Evolutionary conservation across 306 rosid genomes (phyloP).

Genomic region (Prunus mongolica): DNA sequence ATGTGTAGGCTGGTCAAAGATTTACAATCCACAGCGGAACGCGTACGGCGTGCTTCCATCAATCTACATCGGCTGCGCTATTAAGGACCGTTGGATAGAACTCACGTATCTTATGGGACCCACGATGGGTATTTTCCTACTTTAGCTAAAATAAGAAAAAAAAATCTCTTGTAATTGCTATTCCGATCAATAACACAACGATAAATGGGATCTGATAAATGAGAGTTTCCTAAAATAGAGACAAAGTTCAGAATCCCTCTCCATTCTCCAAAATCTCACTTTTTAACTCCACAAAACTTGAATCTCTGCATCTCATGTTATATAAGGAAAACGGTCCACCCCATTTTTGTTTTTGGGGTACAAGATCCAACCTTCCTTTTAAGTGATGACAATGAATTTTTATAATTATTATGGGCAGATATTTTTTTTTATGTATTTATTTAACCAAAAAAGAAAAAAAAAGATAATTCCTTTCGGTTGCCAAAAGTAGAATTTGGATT

Average conservation of each 20-base stretch:
- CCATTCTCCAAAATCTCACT: neutral
- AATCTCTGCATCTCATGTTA: neutral
- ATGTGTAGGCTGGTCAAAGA: neutral
- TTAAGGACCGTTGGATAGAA: neutral
- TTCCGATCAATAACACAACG: too few species aligned
- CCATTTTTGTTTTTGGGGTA: neutral
- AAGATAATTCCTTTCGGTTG: too few species aligned
- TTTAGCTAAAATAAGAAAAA: too few species aligned
- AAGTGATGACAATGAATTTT: neutral
- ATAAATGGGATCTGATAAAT: rapidly evolving
- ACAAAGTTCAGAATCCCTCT: neutral
- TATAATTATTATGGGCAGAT: neutral
- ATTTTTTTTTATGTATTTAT: neutral
- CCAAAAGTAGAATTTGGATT: neutral
- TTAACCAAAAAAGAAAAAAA: too few species aligned
- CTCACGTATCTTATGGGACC: neutral
- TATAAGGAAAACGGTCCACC: neutral
- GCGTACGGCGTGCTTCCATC: neutral
- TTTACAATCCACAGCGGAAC: neutral
- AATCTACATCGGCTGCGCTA: neutral
- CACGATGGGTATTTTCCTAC: neutral
- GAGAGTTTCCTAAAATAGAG: neutral
- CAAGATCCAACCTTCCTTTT: neutral
- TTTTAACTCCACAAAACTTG: neutral
- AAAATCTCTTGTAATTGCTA: too few species aligned